Evolutionary conservation across 1,284 basidiomycete genomes (phyloP).

Genomic region (Apiotrichum brassicae): DNA sequence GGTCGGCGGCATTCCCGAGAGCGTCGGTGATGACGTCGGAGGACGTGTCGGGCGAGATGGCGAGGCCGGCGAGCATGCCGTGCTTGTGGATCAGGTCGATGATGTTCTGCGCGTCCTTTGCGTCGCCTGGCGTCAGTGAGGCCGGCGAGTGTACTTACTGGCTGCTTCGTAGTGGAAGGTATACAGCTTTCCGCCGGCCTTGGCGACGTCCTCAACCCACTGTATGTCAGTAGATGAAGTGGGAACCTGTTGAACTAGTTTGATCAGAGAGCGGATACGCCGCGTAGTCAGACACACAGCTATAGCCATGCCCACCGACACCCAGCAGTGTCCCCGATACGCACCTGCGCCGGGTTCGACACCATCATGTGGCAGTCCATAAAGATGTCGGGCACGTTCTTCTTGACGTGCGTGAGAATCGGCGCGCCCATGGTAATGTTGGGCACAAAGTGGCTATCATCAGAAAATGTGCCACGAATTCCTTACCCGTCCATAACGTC

Average conservation of each 20-base stretch:
- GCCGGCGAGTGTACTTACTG: conserved; percentile 52
- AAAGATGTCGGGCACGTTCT: conserved; percentile 87
- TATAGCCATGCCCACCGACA: too few species aligned
- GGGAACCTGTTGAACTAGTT: neutral
- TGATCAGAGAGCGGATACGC: too few species aligned
- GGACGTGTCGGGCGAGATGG: conserved; percentile 88
- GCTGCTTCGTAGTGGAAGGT: conserved; percentile 98
- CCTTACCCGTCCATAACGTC: conserved; percentile 90
- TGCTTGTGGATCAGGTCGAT: conserved; percentile 64
- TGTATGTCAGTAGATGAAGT: conserved; percentile 40
- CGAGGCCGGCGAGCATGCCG: conserved; percentile 82
- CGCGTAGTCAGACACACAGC: too few species aligned
- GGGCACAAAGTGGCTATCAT: conserved; percentile 80
- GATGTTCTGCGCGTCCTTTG: conserved; percentile 63
- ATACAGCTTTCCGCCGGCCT: conserved; percentile 89
- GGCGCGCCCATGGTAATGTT: conserved; percentile 97
- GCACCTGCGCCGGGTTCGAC: conserved; percentile 77
- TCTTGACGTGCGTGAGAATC: conserved; percentile 77
- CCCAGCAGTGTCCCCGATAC: too few species aligned
- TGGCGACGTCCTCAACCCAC: conserved; percentile 95
- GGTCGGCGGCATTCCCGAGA: conserved; percentile 72
- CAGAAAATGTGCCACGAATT: neutral
- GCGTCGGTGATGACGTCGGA: conserved; percentile 76
- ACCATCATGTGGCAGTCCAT: conserved; percentile 99
- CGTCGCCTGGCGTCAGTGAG: conserved; percentile 1